Evolutionary conservation across 2,329 filamentous ascomycete genomes (phyloP), one percentile per base, ranked within the genome.

Genomic region (Penicillium paneum): DNA sequence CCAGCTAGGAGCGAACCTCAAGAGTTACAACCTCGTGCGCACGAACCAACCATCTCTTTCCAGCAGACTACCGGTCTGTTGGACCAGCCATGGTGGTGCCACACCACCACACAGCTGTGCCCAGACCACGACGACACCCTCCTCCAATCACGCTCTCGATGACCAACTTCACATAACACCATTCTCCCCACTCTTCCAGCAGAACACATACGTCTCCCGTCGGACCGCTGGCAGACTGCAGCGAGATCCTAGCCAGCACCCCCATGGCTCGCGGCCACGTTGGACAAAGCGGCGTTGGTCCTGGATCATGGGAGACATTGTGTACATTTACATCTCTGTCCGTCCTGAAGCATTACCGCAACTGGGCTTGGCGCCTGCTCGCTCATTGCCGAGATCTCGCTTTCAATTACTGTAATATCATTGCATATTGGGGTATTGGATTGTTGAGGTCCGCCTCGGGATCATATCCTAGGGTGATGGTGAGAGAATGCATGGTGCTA

Each of bases 401-500:
- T 15, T 28, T 31, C 13, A 12, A 45, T 2, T 24, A n/a, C 28
- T 31, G 10, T 44, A 11, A 45, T 48, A 29, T 26, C 40, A 7
- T 15, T 31, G 31, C 15, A n/a, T 36, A 24, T 45, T 26, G 26
- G 4, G 17, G 19, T 35, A 8, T 28, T 17, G 15, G 0, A 39
- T 39, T 5, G 34, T 13, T 39, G 34, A 46, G 41, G 29, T 34
- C 34, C 28, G 8, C 35, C 28, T 35, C 3, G n/a, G 29, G 35
- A n/a, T 52, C 11, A 8, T 38, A 29, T 19, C 43, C 17, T 21
- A 10, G 26, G 10, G 42, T 19, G 35, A 8, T 5, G 49, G 43
- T 41, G 17, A 10, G 24, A 29, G 42, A 46, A 64, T 68, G 64
- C 60, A 71, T 47, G 66, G 36, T 19, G 39, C 38, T 39, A 24